A percentile compares a stretch with the other conserved stretches of the same genome.
Evolutionary conservation across 1,139 yeast species (phyloP).

Genomic region (Yamadazyma buinensis): DNA sequence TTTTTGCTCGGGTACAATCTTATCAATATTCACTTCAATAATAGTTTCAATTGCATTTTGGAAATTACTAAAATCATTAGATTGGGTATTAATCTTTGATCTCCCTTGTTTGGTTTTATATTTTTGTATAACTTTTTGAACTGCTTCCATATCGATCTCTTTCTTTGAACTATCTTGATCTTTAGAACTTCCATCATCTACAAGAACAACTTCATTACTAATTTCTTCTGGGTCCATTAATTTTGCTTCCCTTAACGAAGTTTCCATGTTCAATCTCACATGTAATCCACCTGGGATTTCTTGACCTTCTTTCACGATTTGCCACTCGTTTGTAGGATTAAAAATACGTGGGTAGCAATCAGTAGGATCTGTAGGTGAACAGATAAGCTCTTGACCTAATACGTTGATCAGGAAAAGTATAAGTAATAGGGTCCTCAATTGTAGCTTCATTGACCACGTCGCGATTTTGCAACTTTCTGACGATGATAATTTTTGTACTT

Average conservation of each 20-base stretch:
- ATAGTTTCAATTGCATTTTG: constrained; percentile 1
- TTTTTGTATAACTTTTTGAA: neutral
- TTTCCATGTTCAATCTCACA: constrained; percentile 65
- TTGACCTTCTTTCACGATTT: constrained; percentile 62
- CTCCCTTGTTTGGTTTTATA: neutral
- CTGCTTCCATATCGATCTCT: constrained; percentile 1
- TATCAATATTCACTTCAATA: constrained; percentile 3
- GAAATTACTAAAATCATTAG: constrained; percentile 4
- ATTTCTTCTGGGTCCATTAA: constrained; percentile 31
- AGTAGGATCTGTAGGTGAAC: constrained; percentile 40
- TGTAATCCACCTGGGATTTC: constrained; percentile 77
- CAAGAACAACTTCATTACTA: constrained; percentile 11
- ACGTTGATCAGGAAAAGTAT: neutral
- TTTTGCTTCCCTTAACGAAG: constrained; percentile 67
- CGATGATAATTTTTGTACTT: no score
- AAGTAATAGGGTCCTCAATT: neutral
- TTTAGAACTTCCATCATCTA: constrained; percentile 11
- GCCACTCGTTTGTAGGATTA: constrained; percentile 65
- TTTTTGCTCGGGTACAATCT: no score
- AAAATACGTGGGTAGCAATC: constrained; percentile 66
- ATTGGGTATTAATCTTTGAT: constrained; percentile 1
- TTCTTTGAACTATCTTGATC: constrained; percentile 5
- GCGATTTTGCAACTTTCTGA: neutral
- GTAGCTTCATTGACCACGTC: constrained; percentile 1
- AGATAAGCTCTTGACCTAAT: constrained; percentile 26